These are phyloP conservation scores for Eucalyptus urophylla DNA, from an alignment of 345 rosid genomes.

Conservation along the genomic window DNA sequence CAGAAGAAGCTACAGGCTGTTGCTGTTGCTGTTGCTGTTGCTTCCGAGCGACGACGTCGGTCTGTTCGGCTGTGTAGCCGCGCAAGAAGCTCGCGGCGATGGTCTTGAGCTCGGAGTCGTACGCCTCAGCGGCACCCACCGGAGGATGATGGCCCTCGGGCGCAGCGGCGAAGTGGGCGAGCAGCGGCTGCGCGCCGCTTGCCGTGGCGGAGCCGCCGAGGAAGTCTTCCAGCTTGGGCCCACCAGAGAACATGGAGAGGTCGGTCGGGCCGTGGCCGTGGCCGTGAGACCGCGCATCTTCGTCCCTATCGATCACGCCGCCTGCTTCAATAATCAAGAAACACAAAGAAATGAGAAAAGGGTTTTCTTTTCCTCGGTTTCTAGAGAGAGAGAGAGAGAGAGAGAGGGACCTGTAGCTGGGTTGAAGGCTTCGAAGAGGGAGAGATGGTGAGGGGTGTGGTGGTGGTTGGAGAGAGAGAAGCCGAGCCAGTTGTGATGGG, in stretches of 20 bases:
- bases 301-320: background rate
- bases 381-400: background rate
- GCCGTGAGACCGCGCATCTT: background rate
- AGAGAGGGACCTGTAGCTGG: background rate
- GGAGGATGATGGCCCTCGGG: background rate
- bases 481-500: constrained; percentile 23
- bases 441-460: constrained; percentile 14
- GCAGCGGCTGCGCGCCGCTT: constrained; percentile 1
- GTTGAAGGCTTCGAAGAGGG: constrained; percentile 40
- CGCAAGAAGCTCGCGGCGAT: constrained; percentile 73
- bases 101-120: constrained; percentile 64
- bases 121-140: constrained; percentile 2
- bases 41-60: constrained; percentile 1
- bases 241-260: constrained; percentile 38
- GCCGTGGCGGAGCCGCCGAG: constrained; percentile 35
- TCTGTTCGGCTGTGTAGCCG: constrained; percentile 22
- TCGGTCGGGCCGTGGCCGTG: constrained; percentile 1
- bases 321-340: background rate
- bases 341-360: background rate
- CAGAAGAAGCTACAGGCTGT: background rate
- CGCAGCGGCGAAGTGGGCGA: background rate
- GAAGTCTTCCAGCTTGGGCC: constrained; percentile 68
- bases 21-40: constrained; percentile 5
- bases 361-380: background rate
- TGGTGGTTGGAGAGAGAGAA: constrained; percentile 39